Base-by-base conservation (phyloP, 192 early-diverging fungal genomes). In the Coemansia asiatica region DNA sequence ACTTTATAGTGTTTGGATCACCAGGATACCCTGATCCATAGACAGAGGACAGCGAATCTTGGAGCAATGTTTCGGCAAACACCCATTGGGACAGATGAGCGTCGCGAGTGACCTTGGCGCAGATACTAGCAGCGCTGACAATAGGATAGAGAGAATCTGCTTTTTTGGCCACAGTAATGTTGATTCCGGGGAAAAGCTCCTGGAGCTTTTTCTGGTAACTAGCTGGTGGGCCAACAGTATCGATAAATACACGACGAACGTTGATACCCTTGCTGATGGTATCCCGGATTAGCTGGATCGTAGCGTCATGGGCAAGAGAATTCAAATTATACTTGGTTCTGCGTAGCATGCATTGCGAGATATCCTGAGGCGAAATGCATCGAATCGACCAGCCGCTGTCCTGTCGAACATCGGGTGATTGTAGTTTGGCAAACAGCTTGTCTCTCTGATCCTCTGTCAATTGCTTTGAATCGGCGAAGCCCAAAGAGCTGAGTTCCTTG, bases 401-500 rank as follows among this genome's bases (percentile, higher is more conserved):
- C 26, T 90, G 85, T 9, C 61, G 68, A 55, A 84, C 79, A 2
- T 56, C 29, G 36, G 60, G 12, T 13, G 67, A 64, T 35, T 87
- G 72, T 36, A 94, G 78, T 9, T 79, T 72, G 9, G 74, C 71
- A 71, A 97, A 92, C 7, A 96, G 74, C 10, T 56, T 56, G n/a
- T 87, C 87, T 44, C 97, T 84, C 60, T 89, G 75, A 7, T 82
- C 77, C 63, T 95, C 93, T 9, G 85, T 92, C 13, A 99, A 79
- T 16, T 87, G 87, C 72, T 99, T 99, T n/a, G 96, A 98, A 73
- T 99, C 97, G 49, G 89, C 92, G 63, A 98, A 93, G 2, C 95
- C 95, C 10, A 94, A 47, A 7, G 75, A 76, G 35, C 84, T 88
- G 12, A 97, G 74, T 38, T 86, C 66, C 1, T 87, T 79, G 63